Percentiles rank a stretch among this genome's conserved stretches.
These are phyloP conservation scores for Eimeria zaria DNA, from an alignment of 169 alveolate genomes.

Conservation along the genomic window DNA sequence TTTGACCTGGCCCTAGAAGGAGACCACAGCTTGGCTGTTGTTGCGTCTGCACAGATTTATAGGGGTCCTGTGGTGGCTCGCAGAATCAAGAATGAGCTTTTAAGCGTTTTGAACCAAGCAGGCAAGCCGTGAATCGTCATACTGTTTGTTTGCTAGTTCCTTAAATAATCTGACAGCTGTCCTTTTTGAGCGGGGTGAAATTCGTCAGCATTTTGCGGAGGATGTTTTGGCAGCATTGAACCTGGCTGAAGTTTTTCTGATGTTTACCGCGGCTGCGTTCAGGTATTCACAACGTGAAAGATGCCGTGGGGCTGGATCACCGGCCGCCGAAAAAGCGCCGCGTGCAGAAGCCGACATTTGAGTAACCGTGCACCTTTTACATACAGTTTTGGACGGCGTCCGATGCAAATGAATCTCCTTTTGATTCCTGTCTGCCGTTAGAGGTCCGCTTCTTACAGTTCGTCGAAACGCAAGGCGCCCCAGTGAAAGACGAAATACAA, in stretches of 20 bases:
- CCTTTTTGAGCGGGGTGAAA: not conserved
- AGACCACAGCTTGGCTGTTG: not conserved
- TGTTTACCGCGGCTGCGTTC: not conserved
- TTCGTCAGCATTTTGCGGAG: not conserved
- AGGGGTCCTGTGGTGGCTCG: slow-evolving; percentile 83
- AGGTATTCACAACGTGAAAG: slow-evolving; percentile 56
- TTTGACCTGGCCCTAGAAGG: not conserved
- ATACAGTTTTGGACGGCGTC: not conserved
- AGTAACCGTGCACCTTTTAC: not conserved
- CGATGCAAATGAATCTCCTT: not conserved
- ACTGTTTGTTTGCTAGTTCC: not conserved
- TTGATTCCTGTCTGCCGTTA: not conserved
- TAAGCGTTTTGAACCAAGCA: slow-evolving; percentile 67
- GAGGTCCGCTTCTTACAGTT: not conserved
- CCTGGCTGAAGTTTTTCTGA: not conserved
- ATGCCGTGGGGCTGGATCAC: slow-evolving; percentile 55
- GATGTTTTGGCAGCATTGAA: not conserved
- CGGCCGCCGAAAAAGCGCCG: slow-evolving; percentile 39
- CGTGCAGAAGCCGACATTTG: slow-evolving; percentile 33
- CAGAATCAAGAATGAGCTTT: slow-evolving; percentile 81
- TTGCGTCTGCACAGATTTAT: slow-evolving; percentile 69
- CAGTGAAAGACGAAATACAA: not conserved
- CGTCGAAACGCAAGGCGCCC: not conserved
- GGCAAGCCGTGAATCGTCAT: slow-evolving; percentile 43
- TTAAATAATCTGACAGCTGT: not conserved